These are phyloP conservation scores for Wickerhamiella cacticola DNA, from an alignment of 805 yeast genomes.

Conservation along the genomic window DNA sequence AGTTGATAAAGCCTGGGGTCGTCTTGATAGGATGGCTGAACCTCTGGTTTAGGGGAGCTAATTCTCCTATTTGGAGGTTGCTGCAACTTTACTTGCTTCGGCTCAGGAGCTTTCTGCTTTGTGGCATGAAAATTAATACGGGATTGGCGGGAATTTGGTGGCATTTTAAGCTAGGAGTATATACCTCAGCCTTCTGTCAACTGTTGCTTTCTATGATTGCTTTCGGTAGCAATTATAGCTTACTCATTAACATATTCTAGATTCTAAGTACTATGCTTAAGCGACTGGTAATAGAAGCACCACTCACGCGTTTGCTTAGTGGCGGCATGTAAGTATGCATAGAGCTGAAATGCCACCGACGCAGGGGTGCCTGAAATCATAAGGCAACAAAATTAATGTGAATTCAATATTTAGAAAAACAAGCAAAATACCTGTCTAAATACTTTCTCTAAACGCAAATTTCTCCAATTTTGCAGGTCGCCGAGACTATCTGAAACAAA, in stretches of 20 bases:
- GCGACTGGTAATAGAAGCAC: background rate
- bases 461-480: no score
- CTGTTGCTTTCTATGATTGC: no score
- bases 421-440: background rate
- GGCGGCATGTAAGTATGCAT: background rate
- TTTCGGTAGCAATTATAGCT: no score
- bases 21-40: conserved; percentile 1
- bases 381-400: background rate
- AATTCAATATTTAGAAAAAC: background rate
- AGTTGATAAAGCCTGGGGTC: conserved; percentile 1
- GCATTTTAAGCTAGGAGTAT: no score
- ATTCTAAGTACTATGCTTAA: background rate
- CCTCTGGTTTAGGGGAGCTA: background rate
- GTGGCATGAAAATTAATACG: background rate
- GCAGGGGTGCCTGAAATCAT: background rate
- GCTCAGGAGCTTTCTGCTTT: background rate
- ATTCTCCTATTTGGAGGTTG: background rate
- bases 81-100: conserved; percentile 3
- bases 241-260: background rate
- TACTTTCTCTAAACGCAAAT: background rate
- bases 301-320: conserved; percentile 3
- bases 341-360: background rate
- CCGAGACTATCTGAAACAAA: background rate
- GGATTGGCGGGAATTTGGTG: background rate
- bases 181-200: no score